These are phyloP conservation scores for Penstemon davidsonii DNA, from an alignment of 257 asterid species.

Conservation along the genomic window DNA sequence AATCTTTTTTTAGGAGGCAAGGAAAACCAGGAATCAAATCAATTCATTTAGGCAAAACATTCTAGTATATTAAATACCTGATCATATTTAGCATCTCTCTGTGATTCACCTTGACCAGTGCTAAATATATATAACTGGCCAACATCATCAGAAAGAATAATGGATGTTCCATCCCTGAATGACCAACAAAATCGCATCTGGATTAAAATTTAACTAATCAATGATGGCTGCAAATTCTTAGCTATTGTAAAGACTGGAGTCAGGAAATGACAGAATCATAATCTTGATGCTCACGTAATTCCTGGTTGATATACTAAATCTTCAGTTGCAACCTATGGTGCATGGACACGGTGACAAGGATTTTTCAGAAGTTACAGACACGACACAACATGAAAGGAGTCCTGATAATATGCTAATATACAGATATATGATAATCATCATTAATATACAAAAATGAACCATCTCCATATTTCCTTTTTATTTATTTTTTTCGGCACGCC, in stretches of 20 bases:
- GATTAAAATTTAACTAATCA: slow-evolving; percentile 24
- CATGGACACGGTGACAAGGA: too few relatives aligned
- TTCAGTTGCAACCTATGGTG: neutral
- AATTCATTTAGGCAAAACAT: slow-evolving; percentile 20
- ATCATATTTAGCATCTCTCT: slow-evolving; percentile 86
- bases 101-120: slow-evolving; percentile 97
- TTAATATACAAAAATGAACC: too few relatives aligned
- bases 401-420: too few relatives aligned
- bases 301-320: neutral
- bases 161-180: slow-evolving; percentile 95
- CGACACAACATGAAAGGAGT: too few relatives aligned
- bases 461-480: too few relatives aligned
- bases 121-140: slow-evolving; percentile 84
- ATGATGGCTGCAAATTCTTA: slow-evolving; percentile 17
- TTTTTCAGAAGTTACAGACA: too few relatives aligned
- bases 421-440: too few relatives aligned
- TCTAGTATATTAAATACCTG: slow-evolving; percentile 52
- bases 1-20: neutral
- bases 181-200: slow-evolving; percentile 29
- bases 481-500: too few relatives aligned
- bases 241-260: slow-evolving; percentile 8
- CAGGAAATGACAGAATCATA: slow-evolving; percentile 10
- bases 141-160: slow-evolving; percentile 92
- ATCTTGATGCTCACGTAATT: neutral
- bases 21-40: slow-evolving; percentile 27